Evolutionary conservation across 495 filamentous ascomycete species (phyloP).

Genomic region (Tuber borchii): DNA sequence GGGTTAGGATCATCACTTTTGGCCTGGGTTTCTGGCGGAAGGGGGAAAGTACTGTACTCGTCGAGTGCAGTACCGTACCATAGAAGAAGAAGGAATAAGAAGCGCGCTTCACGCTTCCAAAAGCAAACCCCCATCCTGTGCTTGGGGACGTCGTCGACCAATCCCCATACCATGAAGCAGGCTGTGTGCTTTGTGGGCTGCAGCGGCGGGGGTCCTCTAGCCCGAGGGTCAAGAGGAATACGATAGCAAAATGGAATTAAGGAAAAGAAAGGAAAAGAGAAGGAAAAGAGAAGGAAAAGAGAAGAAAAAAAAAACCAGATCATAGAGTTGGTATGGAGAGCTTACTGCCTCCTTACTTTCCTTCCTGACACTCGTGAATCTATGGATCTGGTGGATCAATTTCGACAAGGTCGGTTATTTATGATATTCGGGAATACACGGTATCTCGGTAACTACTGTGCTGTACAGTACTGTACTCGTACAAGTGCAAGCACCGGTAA

Average conservation of each 20-base stretch:
- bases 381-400: neutral
- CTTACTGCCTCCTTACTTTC: conserved; percentile 1
- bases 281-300: neutral
- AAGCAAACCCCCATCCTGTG: neutral
- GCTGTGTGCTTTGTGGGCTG: neutral
- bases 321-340: neutral
- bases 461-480: neutral
- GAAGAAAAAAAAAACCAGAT: neutral
- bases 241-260: neutral
- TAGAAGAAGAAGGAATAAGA: neutral
- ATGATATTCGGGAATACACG: neutral
- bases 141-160: neutral
- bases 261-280: neutral
- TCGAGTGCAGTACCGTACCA: no score
- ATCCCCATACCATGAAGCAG: neutral
- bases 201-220: neutral
- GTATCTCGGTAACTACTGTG: neutral
- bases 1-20: neutral
- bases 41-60: no score
- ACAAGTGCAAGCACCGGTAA: neutral
- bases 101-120: neutral
- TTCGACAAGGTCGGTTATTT: neutral
- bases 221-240: no score
- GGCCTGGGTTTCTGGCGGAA: neutral
- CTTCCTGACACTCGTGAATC: conserved; percentile 3